phyloP scores from a whole-genome alignment of 805 yeast species.

The Candida gorgasii region DNA sequence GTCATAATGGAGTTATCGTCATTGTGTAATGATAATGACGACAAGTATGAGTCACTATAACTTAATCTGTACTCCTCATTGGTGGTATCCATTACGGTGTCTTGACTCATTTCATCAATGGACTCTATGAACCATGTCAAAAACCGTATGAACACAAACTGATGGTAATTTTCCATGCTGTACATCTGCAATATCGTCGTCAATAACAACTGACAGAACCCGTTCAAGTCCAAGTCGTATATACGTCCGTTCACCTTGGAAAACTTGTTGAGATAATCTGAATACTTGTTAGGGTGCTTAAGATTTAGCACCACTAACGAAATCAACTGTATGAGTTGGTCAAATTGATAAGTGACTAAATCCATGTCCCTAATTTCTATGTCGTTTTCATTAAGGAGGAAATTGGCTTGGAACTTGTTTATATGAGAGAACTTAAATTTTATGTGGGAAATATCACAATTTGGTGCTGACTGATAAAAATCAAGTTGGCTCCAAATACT shows the following conservation, averaged over 20 bases:
- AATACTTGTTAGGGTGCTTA: background rate
- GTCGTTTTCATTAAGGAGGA: slow-evolving; percentile 2
- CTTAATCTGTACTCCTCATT: slow-evolving; percentile 13
- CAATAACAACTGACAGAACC: slow-evolving; percentile 12
- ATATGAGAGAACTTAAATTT: slow-evolving; percentile 8
- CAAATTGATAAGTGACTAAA: slow-evolving; percentile 8
- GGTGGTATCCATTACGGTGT: slow-evolving; percentile 9
- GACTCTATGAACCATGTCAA: slow-evolving; percentile 9
- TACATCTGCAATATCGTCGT: slow-evolving; percentile 3
- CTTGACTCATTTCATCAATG: slow-evolving; percentile 6
- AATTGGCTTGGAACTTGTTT: slow-evolving; percentile 1
- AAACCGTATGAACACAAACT: slow-evolving; percentile 11
- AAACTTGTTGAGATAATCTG: slow-evolving; percentile 10
- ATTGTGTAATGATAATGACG: slow-evolving; percentile 13
- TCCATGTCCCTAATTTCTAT: background rate
- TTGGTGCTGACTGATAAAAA: slow-evolving; percentile 3
- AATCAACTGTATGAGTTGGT: slow-evolving; percentile 9
- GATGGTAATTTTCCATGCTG: slow-evolving; percentile 2
- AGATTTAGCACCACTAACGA: slow-evolving; percentile 9
- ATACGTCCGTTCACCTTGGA: slow-evolving; percentile 15
- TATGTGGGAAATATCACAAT: slow-evolving; percentile 2
- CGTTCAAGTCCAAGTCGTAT: slow-evolving; percentile 11
- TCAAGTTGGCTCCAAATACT: slow-evolving; percentile 9
- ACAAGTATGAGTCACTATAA: slow-evolving; percentile 15
- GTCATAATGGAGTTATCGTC: slow-evolving; percentile 10